Conservation (phyloP, 2,329 filamentous ascomycete species). For the Alternaria rosae region DNA sequence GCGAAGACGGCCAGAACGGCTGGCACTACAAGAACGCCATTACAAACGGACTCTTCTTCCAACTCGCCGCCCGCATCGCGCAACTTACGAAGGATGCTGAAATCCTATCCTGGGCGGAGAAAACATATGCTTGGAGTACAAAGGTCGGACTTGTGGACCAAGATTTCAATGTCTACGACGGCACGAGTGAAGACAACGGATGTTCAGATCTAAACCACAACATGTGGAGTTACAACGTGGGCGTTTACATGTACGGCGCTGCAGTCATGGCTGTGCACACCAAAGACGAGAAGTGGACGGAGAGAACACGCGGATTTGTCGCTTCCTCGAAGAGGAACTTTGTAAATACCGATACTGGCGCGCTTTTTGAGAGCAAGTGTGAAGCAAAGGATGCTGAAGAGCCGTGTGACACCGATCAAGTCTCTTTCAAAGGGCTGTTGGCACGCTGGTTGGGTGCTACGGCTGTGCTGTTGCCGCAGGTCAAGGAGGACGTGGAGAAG, state of each 20-base stretch:
- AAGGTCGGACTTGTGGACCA: conserved; percentile 58
- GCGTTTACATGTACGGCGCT: conserved; percentile 61
- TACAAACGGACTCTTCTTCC: conserved; percentile 80
- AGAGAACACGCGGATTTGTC: conserved; percentile 48
- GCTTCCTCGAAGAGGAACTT: conserved; percentile 33
- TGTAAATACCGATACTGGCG: conserved; percentile 25
- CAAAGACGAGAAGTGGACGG: conserved; percentile 25
- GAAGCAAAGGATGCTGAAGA: conserved; percentile 54
- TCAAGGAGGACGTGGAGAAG: conserved; percentile 17
- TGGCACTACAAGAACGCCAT: conserved; percentile 82
- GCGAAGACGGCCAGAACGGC: conserved; percentile 69
- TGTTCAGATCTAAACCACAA: conserved; percentile 45
- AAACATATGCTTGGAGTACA: conserved; percentile 64
- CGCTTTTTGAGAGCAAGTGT: conserved; percentile 66
- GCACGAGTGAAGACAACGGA: conserved; percentile 57
- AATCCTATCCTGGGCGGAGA: conserved; percentile 66
- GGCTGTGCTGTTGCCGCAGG: conserved; percentile 28
- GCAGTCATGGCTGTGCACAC: conserved; percentile 39
- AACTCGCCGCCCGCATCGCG: conserved; percentile 76
- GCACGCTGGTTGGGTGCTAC: conserved; percentile 40
- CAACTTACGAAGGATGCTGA: conserved; percentile 66
- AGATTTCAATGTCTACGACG: conserved; percentile 62
- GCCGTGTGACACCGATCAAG: conserved; percentile 70
- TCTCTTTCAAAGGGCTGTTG: conserved; percentile 66
- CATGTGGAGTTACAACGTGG: conserved; percentile 60